phyloP scores from a whole-genome alignment of 805 yeast genomes.

The Kregervanrija pseudodelftensis region DNA sequence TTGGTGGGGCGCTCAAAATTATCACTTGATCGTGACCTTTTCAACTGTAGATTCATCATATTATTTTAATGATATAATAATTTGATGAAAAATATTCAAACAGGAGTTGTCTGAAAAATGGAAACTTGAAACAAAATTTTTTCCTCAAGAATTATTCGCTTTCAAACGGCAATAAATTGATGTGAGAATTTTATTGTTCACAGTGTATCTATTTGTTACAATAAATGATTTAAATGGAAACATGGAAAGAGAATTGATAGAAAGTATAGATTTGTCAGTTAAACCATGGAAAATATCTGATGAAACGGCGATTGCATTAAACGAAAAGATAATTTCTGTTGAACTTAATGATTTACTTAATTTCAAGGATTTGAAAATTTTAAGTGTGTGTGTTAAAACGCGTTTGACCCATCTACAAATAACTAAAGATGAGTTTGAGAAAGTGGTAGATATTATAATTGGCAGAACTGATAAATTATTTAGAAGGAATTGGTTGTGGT shows the following conservation, averaged over 20 bases:
- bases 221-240: too few species aligned
- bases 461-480: neutral
- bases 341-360: too few species aligned
- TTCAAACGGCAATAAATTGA: neutral
- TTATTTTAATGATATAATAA: neutral
- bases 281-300: too few species aligned
- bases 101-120: neutral
- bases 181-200: too few species aligned
- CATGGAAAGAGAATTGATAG: neutral
- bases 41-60: neutral
- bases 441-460: too few species aligned
- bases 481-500: neutral
- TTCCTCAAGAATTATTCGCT: neutral
- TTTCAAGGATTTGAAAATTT: too few species aligned
- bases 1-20: slow-evolving; percentile 1
- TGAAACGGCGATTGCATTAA: too few species aligned
- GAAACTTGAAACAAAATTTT: neutral
- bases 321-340: too few species aligned
- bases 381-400: too few species aligned
- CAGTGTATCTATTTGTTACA: too few species aligned
- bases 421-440: too few species aligned
- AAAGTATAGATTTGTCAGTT: neutral
- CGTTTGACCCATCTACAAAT: too few species aligned
- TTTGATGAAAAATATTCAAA: neutral
- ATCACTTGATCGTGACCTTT: neutral